Conservation (phyloP, 1,284 basidiomycete genomes). For the Tausonia pullulans region DNA sequence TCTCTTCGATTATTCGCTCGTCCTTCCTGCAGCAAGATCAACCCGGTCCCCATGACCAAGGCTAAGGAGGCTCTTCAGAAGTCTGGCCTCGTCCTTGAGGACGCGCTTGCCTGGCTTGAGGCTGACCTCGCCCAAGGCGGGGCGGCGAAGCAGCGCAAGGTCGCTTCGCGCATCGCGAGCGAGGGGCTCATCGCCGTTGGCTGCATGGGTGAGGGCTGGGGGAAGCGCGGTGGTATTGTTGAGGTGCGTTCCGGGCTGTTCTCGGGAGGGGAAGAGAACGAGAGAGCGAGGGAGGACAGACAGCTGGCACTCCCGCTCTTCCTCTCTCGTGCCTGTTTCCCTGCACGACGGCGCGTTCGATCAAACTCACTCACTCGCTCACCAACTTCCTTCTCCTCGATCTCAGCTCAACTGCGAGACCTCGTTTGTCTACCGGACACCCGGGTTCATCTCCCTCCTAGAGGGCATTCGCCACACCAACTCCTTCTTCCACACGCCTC, state of each 20-base stretch:
- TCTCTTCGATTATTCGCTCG: neutral
- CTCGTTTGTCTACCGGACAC: constrained; percentile 15
- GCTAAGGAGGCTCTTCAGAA: constrained; percentile 14
- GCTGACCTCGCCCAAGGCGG: constrained; percentile 11
- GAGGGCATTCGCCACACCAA: constrained; percentile 9
- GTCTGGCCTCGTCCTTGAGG: constrained; percentile 7
- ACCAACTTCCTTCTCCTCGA: neutral
- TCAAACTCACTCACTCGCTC: neutral
- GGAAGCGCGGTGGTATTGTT: constrained; percentile 13
- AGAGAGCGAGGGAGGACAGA: too few relatives aligned
- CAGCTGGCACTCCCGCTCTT: too few relatives aligned
- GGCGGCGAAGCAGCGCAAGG: constrained; percentile 12
- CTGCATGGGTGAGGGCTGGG: constrained; percentile 15
- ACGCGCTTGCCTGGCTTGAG: constrained; percentile 14
- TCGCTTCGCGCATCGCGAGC: constrained; percentile 9
- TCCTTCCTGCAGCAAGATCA: neutral
- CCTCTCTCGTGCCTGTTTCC: neutral
- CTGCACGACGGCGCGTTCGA: neutral
- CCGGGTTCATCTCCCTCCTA: constrained; percentile 14
- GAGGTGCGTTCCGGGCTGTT: constrained; percentile 4
- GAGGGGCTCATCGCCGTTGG: constrained; percentile 16
- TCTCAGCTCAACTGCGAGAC: constrained; percentile 15
- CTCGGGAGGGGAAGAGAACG: too few relatives aligned
- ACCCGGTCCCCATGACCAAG: constrained; percentile 15
- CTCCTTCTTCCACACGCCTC: constrained; percentile 14